Percentiles rank a stretch among this genome's conserved stretches.
Conservation (phyloP, 2,329 filamentous ascomycete genomes). For the Amphichorda felina region DNA sequence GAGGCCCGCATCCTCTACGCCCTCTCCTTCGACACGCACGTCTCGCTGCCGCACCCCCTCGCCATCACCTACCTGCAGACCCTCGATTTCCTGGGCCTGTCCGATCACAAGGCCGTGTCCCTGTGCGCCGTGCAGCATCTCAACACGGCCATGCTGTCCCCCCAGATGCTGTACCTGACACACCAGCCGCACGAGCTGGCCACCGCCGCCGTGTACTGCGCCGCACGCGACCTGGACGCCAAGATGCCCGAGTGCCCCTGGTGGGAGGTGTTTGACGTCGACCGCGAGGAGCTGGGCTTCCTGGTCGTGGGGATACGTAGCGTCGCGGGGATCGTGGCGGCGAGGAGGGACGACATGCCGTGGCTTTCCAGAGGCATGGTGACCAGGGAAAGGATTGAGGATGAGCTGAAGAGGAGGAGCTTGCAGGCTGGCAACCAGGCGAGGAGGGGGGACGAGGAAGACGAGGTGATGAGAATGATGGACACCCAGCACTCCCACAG, state of each 20-base stretch:
- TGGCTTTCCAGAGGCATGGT: constrained; percentile 37
- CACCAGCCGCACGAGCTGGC: constrained; percentile 82
- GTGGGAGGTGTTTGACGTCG: constrained; percentile 98
- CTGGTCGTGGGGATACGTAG: constrained; percentile 78
- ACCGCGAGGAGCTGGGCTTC: constrained; percentile 88
- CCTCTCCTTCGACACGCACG: constrained; percentile 73
- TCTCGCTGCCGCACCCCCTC: constrained; percentile 74
- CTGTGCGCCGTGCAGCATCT: constrained; percentile 61
- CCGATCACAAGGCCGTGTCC: constrained; percentile 40
- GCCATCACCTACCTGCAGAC: constrained; percentile 89
- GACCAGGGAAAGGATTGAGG: constrained; percentile 43
- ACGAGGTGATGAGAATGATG: constrained; percentile 28
- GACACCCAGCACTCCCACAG: constrained; percentile 13
- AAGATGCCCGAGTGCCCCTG: constrained; percentile 77
- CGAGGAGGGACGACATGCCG: constrained; percentile 46
- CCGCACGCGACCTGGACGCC: constrained; percentile 62
- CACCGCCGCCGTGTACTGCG: constrained; percentile 82
- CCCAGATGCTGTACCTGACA: constrained; percentile 82
- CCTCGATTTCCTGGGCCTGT: constrained; percentile 50
- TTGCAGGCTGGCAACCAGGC: constrained; percentile 20
- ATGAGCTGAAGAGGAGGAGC: constrained; percentile 44
- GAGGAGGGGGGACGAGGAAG: constrained; percentile 24
- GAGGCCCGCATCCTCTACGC: constrained; percentile 68
- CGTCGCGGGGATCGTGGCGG: constrained; percentile 55
- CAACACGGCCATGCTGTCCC: constrained; percentile 77